Base-by-base conservation (phyloP, 2,329 filamentous ascomycete species). In the Dothistroma pini region DNA sequence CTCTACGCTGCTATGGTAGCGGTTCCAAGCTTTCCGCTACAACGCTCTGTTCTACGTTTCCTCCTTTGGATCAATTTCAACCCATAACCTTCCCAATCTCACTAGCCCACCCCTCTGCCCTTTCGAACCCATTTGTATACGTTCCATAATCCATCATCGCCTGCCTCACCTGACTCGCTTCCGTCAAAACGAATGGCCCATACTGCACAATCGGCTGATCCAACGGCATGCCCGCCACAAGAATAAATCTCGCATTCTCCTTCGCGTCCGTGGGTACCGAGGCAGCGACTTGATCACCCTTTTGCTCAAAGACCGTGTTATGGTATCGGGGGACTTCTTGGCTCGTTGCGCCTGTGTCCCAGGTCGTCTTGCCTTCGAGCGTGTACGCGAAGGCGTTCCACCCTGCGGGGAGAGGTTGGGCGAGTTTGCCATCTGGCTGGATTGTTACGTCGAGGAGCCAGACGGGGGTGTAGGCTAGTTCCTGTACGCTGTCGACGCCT, bases 391-490 rank as follows among this genome's bases (percentile, higher is more conserved):
- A 97, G 1, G 90, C 86, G 75, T 96, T 97, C 91, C 92, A 97
- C 31, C 87, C 88, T 63, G 81, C 78, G 0, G 93, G 93, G 2
- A 97, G 73, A 5, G 84, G 76, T 78, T 97, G 93, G 22, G 80
- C 82, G 66, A 97, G 80, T 61, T 81, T 85, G 52, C 90, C 92
- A 57, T 93, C 93, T 0, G 93, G 92, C 70, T 86, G 79, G 57
- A 97, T 84, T 21, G 84, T 86, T 56, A 97, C 80, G 74, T 97
- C 93, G 50, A 97, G 81, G 64, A 96, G 82, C 93, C 93, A 97
- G n/a, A 97, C 92, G 0, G 95, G 95, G 1, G 93, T 97, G 77
- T 97, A 97, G 14, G 93, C 93, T 50, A 97, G 81, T 72, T 97
- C 93, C 73, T 93, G 87, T 57, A 96, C 85, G 14, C 88, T 91